Percentiles rank a stretch among this genome's conserved stretches.
phyloP scores from a whole-genome alignment of 768 basidiomycete species.

The Boletus bicolor region DNA sequence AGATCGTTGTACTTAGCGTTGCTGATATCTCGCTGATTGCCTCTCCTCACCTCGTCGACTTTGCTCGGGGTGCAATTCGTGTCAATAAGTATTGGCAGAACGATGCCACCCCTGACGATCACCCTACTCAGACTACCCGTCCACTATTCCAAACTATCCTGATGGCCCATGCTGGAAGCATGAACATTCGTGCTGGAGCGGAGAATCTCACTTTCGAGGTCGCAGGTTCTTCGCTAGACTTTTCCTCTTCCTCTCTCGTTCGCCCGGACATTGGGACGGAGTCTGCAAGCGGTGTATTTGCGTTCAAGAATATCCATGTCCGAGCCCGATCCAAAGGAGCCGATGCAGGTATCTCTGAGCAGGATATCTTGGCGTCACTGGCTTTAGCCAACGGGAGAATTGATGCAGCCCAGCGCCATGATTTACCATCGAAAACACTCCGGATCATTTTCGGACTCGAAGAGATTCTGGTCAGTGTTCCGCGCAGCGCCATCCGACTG shows the following conservation, averaged over 20 bases:
- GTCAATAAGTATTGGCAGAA: conserved; percentile 39
- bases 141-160: conserved; percentile 34
- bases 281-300: conserved; percentile 46
- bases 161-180: conserved; percentile 38
- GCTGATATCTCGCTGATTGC: conserved; percentile 43
- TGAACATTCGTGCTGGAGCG: conserved; percentile 62
- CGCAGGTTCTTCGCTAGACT: conserved; percentile 34
- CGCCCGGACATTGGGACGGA: conserved; percentile 24
- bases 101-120: neutral
- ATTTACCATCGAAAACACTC: conserved; percentile 37
- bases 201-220: conserved; percentile 69
- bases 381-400: conserved; percentile 44
- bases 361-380: conserved; percentile 62
- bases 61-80: conserved; percentile 54
- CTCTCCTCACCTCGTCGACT: conserved; percentile 58
- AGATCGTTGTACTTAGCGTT: conserved; percentile 34
- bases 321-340: conserved; percentile 54
- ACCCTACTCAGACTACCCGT: neutral
- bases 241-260: conserved; percentile 22
- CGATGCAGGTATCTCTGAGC: conserved; percentile 37
- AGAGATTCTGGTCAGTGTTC: conserved; percentile 56
- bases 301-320: conserved; percentile 52
- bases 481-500: conserved; percentile 75
- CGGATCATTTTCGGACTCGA: conserved; percentile 46
- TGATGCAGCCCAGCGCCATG: conserved; percentile 47